These are phyloP conservation scores for Anisodus acutangulus DNA, from an alignment of 257 asterid genomes.

Conservation along the genomic window DNA sequence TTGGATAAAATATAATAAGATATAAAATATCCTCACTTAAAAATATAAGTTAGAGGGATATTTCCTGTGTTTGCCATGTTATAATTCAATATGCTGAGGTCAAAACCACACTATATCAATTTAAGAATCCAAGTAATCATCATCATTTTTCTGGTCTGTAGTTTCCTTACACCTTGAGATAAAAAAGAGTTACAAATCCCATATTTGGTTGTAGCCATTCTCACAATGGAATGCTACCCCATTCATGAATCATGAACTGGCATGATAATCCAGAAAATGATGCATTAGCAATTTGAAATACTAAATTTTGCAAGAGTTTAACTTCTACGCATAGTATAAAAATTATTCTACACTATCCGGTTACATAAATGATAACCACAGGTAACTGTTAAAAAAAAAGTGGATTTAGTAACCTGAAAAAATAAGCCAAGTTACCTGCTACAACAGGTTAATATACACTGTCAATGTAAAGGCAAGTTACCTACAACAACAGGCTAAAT, in stretches of 20 bases:
- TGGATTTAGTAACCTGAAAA: slow-evolving; percentile 1
- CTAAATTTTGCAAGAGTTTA: background rate
- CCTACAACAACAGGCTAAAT: background rate
- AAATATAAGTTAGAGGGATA: background rate
- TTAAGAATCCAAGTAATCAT: background rate
- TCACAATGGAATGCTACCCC: background rate
- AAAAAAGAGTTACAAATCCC: background rate
- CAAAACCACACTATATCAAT: background rate
- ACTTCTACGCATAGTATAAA: background rate
- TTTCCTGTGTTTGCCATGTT: background rate
- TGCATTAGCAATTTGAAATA: background rate
- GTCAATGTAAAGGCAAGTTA: background rate
- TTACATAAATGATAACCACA: background rate
- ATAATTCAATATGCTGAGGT: slow-evolving; percentile 1
- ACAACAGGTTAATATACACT: background rate
- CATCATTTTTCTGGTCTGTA: background rate
- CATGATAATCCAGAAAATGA: background rate
- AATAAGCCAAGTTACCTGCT: background rate
- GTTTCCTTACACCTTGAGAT: background rate
- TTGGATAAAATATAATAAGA: slow-evolving; percentile 3
- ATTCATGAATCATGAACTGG: background rate
- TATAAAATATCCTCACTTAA: background rate
- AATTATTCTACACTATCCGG: background rate
- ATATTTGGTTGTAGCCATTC: background rate
- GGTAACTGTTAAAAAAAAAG: background rate